Evolutionary conservation across 805 yeast species (phyloP).

Genomic region (Ogataea ganodermae): DNA sequence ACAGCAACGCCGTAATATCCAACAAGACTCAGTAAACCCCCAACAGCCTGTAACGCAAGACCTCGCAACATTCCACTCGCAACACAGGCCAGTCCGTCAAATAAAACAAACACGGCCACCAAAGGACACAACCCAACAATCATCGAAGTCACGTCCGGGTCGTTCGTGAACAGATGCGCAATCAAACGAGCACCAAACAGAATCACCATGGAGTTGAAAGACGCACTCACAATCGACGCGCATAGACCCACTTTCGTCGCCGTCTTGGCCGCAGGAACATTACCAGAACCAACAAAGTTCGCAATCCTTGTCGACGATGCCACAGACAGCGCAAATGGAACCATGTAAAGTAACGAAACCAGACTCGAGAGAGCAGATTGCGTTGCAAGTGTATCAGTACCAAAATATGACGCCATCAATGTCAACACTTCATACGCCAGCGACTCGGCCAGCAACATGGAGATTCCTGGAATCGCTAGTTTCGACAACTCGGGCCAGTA

Average conservation of each 20-base stretch:
- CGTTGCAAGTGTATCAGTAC: conserved; percentile 55
- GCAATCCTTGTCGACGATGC: conserved; percentile 59
- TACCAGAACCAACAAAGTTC: conserved; percentile 49
- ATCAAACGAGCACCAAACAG: conserved; percentile 49
- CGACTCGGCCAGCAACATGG: conserved; percentile 58
- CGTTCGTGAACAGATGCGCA: conserved; percentile 62
- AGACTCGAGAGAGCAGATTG: conserved; percentile 57
- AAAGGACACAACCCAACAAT: conserved; percentile 63
- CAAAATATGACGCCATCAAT: conserved; percentile 52
- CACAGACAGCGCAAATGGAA: conserved; percentile 60
- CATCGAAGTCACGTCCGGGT: conserved; percentile 53
- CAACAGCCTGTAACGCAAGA: conserved; percentile 72
- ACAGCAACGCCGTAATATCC: conserved; percentile 71
- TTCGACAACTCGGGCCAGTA: conserved; percentile 44
- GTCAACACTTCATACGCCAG: conserved; percentile 61
- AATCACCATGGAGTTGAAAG: conserved; percentile 46
- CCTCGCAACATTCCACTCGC: conserved; percentile 76
- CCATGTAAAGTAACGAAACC: conserved; percentile 52
- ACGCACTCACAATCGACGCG: conserved; percentile 37
- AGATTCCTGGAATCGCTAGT: conserved; percentile 54
- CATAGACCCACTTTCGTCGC: conserved; percentile 47
- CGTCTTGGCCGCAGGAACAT: conserved; percentile 33
- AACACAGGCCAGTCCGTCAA: conserved; percentile 70
- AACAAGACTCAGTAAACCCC: conserved; percentile 68
- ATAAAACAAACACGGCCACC: conserved; percentile 63